A percentile compares a stretch with the other conserved stretches of the same genome.
phyloP scores from a whole-genome alignment of 2,329 filamentous ascomycete species.

The Epichloe uncinata region DNA sequence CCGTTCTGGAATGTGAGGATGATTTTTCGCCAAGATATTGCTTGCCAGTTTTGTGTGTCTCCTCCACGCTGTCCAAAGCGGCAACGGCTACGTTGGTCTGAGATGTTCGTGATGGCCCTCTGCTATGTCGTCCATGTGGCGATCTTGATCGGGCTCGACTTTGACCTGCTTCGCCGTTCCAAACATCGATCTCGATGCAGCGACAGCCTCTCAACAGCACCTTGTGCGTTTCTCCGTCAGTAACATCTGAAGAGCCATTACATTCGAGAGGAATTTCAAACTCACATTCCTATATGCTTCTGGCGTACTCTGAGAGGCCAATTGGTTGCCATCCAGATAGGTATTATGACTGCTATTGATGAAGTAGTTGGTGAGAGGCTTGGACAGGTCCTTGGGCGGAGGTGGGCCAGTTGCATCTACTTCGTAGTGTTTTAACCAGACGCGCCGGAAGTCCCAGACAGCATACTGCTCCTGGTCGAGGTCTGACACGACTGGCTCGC shows the following conservation, averaged over 20 bases:
- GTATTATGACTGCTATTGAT: constrained; percentile 94
- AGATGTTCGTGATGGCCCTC: constrained; percentile 32
- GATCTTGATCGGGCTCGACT: constrained; percentile 23
- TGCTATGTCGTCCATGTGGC: constrained; percentile 29
- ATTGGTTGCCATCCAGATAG: constrained; percentile 77
- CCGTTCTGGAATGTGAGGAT: constrained; percentile 23
- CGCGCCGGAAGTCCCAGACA: constrained; percentile 36
- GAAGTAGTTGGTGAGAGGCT: constrained; percentile 77
- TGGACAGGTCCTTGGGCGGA: constrained; percentile 42
- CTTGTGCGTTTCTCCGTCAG: constrained; percentile 21
- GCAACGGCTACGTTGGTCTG: constrained; percentile 31
- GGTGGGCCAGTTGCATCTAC: constrained; percentile 32
- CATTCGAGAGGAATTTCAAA: constrained; percentile 6
- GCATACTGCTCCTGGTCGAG: constrained; percentile 29
- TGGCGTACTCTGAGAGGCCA: constrained; percentile 62
- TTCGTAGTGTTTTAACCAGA: constrained; percentile 30
- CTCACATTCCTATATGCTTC: constrained; percentile 65
- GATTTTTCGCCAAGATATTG: constrained; percentile 18
- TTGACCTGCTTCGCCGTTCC: constrained; percentile 53
- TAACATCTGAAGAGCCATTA: neutral
- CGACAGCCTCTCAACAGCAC: constrained; percentile 66
- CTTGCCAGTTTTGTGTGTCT: constrained; percentile 14
- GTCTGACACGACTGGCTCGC: constrained; percentile 22
- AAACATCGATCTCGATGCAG: constrained; percentile 91
- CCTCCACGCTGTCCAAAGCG: constrained; percentile 23